Conservation (phyloP, 2,329 filamentous ascomycete species). For the Capronia americana region DNA sequence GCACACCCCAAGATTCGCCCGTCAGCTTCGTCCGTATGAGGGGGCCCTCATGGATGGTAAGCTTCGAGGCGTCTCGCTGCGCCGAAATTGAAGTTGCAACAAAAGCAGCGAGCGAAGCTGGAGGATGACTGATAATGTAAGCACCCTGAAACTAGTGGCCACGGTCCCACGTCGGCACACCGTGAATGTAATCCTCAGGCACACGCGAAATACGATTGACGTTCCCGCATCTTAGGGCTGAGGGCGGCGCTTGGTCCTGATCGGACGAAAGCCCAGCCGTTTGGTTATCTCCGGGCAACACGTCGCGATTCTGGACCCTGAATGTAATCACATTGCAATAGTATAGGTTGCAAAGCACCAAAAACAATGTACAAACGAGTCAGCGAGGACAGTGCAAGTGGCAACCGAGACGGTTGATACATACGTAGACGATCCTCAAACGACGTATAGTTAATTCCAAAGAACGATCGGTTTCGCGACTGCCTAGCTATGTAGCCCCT, state of each 20-base stretch:
- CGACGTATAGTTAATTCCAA: background rate
- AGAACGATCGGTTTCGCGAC: background rate
- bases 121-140: conserved; percentile 21
- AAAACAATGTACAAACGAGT: background rate
- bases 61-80: background rate
- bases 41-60: background rate
- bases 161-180: conserved; percentile 9
- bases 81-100: background rate
- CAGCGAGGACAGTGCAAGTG: background rate
- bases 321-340: background rate
- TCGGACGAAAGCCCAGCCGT: background rate
- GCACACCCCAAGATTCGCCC: background rate
- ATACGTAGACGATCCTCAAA: background rate
- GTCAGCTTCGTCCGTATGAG: conserved; percentile 9
- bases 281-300: background rate
- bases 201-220: background rate
- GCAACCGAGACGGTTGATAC: background rate
- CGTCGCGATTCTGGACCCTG: background rate
- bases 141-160: background rate
- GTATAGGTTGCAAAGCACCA: background rate
- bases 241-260: background rate
- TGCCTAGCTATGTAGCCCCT: background rate
- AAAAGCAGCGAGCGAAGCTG: conserved; percentile 3
- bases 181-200: conserved; percentile 7
- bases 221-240: conserved; percentile 1